Conservation (phyloP, 192 early-diverging fungal genomes). For the Podila clonocystis region DNA sequence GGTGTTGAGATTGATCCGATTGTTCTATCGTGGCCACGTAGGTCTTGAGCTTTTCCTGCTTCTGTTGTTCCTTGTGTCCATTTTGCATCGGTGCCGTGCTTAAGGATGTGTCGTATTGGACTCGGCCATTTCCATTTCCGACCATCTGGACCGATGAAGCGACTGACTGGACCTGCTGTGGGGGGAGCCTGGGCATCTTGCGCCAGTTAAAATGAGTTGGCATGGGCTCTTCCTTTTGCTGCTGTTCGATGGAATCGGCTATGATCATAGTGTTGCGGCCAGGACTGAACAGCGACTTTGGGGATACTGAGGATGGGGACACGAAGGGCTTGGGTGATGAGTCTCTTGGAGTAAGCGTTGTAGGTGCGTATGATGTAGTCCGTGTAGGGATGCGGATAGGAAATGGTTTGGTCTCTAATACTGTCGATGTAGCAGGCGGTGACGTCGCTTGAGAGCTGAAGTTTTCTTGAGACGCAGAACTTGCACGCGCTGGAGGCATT, state of each 20-base stretch:
- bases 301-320: background rate
- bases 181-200: constrained; percentile 2
- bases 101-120: background rate
- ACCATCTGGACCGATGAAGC: background rate
- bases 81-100: background rate
- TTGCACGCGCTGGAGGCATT: background rate
- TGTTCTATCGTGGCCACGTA: constrained; percentile 11
- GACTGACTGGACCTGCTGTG: constrained; percentile 1
- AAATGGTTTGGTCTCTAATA: background rate
- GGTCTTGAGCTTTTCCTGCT: constrained; percentile 15
- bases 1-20: background rate
- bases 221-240: constrained; percentile 2
- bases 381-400: constrained; percentile 1
- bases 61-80: background rate
- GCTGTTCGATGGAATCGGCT: constrained; percentile 3
- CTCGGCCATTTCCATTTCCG: background rate
- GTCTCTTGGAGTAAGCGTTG: background rate
- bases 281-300: constrained; percentile 14
- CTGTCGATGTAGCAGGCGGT: background rate
- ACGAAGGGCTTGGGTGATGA: background rate
- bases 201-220: constrained; percentile 22
- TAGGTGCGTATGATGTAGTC: background rate
- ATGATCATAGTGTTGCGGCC: constrained; percentile 12
- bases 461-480: background rate
- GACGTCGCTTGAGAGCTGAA: background rate